phyloP scores from a whole-genome alignment of 352 stramenopile genomes.

The Vaucheria bursata region DNA sequence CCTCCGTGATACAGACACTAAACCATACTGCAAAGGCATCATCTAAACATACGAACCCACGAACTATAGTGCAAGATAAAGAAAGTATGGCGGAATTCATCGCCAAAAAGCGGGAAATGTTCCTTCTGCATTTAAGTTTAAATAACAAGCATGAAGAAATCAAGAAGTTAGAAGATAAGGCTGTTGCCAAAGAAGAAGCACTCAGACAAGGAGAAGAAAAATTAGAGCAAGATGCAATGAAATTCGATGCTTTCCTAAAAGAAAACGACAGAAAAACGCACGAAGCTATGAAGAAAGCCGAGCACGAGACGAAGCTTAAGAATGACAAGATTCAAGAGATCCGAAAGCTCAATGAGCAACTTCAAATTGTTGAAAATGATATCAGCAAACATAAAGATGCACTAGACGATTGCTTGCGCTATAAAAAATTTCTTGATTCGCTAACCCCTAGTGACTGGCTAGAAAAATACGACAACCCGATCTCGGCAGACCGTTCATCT shows the following conservation, averaged over 20 bases:
- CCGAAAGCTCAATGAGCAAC: conserved; percentile 87
- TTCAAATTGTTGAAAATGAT: conserved; percentile 80
- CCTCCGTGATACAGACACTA: conserved; percentile 17
- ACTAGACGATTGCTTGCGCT: conserved; percentile 83
- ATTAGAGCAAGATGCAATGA: conserved; percentile 86
- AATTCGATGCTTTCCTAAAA: conserved; percentile 92
- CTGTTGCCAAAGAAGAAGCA: conserved; percentile 83
- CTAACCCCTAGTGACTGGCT: conserved; percentile 73
- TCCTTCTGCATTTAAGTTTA: conserved; percentile 85
- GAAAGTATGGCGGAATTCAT: conserved; percentile 91
- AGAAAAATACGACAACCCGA: no score
- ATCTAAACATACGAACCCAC: conserved; percentile 50
- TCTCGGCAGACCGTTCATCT: no score
- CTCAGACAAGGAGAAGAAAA: conserved; percentile 87
- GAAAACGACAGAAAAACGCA: conserved; percentile 94
- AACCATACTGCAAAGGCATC: conserved; percentile 12
- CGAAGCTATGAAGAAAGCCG: conserved; percentile 81
- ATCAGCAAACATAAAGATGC: conserved; percentile 86
- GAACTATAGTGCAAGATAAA: conserved; percentile 67
- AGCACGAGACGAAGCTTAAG: conserved; percentile 82
- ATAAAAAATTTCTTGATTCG: conserved; percentile 83
- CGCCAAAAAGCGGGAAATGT: conserved; percentile 91
- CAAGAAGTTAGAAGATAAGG: conserved; percentile 87
- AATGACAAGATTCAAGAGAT: conserved; percentile 86
- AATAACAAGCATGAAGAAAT: conserved; percentile 93